Base-by-base conservation (phyloP, 768 basidiomycete species). In the Tylopilus balloui region DNA sequence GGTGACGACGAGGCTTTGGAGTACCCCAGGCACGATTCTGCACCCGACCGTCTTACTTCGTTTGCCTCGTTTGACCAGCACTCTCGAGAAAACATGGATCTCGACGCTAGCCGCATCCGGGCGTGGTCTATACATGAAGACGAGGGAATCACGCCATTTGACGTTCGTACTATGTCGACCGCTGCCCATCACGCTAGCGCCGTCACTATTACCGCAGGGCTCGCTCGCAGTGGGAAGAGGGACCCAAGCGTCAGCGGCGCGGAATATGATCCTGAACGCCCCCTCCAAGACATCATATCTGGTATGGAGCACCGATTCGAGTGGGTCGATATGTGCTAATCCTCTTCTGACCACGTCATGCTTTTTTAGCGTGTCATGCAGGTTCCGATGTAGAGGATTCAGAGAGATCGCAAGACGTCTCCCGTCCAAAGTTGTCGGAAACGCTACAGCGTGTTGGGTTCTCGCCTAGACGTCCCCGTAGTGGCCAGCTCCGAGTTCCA, bases 161-260 rank as follows among this genome's bases (percentile, higher is more conserved):
- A 76, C 34, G 81, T 78, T 19, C 80, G 83, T 50, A 88, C 86
- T 0, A 66, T 90, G 50, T 92, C 89, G 0, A 94, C 92, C 0
- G 82, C 81, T 9, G 89, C 84, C 1, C 93, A 96, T 66, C 93
- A 96, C 68, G 92, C 90, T 21, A 90, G 86, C 54, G 90, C 81
- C 3, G 73, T 95, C 45, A 95, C 93, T 0, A 75, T 96, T 15
- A 87, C 79, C 45, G 89, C 91, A 4, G 92, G 93, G 1, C 76
- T 95, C 10, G 75, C 73, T 2, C 73, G 81, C 3, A 52, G 54
- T 36, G 66, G 65, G 17, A 71, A 75, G 40, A 71, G 83, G 50
- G 83, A 87, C 56, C 63, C 71, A 15, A 76, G 81, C 57, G 61
- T 86, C 44, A 87, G 83, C 64, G 87, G 83, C 32, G 84, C 84